phyloP scores from a whole-genome alignment of 257 asterid species.

The Nicotiana obtusifolia region DNA sequence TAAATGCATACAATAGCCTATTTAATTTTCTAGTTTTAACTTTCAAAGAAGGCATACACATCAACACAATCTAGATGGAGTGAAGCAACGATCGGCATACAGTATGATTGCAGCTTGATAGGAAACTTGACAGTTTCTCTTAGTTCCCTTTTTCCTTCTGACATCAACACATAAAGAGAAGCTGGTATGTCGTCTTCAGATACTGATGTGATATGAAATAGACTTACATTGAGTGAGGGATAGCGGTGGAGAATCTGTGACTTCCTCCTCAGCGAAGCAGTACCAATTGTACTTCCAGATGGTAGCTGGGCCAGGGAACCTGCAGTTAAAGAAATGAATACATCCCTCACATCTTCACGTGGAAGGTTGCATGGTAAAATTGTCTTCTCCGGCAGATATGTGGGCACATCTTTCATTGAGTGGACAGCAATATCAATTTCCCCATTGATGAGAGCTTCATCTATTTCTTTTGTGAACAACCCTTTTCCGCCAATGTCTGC shows the following conservation, averaged over 20 bases:
- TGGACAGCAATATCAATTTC: conserved; percentile 96
- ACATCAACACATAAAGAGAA: background rate
- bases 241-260: conserved; percentile 88
- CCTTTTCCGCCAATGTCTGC: conserved; percentile 99
- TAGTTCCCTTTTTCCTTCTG: background rate
- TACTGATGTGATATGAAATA: background rate
- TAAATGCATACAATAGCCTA: background rate
- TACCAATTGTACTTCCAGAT: conserved; percentile 71
- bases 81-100: background rate
- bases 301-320: conserved; percentile 83
- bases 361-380: conserved; percentile 93
- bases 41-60: background rate
- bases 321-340: conserved; percentile 76
- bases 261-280: conserved; percentile 95
- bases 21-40: background rate
- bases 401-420: conserved; percentile 98
- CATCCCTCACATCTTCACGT: conserved; percentile 95
- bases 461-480: conserved; percentile 90
- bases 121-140: background rate
- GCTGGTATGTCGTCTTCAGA: background rate
- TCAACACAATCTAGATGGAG: background rate
- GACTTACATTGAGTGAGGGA: conserved; percentile 62
- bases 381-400: conserved; percentile 79
- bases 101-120: background rate
- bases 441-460: conserved; percentile 81